Base-by-base conservation (phyloP, 306 rosid genomes). In the Canavalia ensiformis region DNA sequence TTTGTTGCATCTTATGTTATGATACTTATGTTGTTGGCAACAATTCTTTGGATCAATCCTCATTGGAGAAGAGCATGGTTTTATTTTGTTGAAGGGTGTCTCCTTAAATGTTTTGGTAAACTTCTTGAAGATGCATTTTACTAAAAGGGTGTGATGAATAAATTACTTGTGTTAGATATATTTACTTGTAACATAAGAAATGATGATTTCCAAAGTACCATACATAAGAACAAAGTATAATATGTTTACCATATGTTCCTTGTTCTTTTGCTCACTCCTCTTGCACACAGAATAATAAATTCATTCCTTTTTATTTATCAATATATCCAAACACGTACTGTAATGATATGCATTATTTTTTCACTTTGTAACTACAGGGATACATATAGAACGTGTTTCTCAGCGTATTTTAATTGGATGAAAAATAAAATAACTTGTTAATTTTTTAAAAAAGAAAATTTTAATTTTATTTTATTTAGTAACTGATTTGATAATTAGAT, bases 21-120 rank as follows among this genome's bases (percentile, higher is more conserved):
- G 51, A 2, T 58, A 5, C 39, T 79, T 0, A 0, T 58, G 4
- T 0, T 8, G 29, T 57, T 69, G 41, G 58, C 33, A 0, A 49
- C 51, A 45, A 18, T 69, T 6, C 63, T 79, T 47, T 57, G 83
- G 60, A 58, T 79, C 63, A 70, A 58, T 8, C 83, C 77, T 69
- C 2, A 35, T 3, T 69, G 77, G 77, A 37, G 70, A 2, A 44
- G 41, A 54, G 2, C 0, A 4, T 79, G 83, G 83, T 47, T 79
- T 47, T 68, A 57, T 69, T 68, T 31, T 59, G 52, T 79, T 0
- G 13, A 18, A 6, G 46, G 1, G 7, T 79, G 71, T 18, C 50
- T 79, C 54, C 29, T 8, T 58, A 47, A 57, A 25, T 79, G 71
- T 3, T 9, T 69, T 67, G 75, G 82, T 66, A 33, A 31, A 29